Evolutionary conservation across 257 asterid species (phyloP), one percentile per base, ranked within the genome.

Genomic region (Solanum tarapatanum): DNA sequence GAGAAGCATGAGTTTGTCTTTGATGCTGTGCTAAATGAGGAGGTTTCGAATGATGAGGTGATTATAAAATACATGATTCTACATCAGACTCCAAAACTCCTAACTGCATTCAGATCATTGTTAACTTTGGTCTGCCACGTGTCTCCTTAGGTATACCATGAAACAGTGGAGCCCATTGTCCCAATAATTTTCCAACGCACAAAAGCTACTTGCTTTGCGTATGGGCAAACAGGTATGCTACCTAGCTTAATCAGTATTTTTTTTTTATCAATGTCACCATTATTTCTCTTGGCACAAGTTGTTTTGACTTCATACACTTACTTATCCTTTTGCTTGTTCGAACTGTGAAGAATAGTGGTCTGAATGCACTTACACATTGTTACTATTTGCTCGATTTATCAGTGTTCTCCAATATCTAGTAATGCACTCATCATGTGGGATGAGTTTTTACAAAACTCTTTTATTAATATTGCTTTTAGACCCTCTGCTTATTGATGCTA

Each of bases 1-100:
- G 99, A 97, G 95, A 96, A 95, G 91, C 99, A 96, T 90, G 99
- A 94, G 92, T 97, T 97, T 92, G 98, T 95, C 88, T 97, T 95
- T 93, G 99, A 97, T 92, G 99, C 99, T 16, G 99, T 97, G 90
- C 92, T 97, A 73, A 88, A 97, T 86, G 99, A 97, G 91, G 98
- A 97, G 92, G 99, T 97, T 87, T 97, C 99, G 82, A 97, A 97
- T 91, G 99, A 96, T 86, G 98, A 97, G 99, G 99, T 97, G 88
- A 93, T 82, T 88, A 30, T 84, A 86, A 70, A 73, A 58, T 86
- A 30, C 87, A 43, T 13, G 82, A 26, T 70, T 43, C 32, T 39
- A 30, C 9, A 32, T 26, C 26, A 60, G 64, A 51, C 35, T 12
- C 66, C 82, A 16, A 73, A 86, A 72, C 35, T 45, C 68, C 37